Conservation (phyloP, 2,329 filamentous ascomycete genomes). For the Fusarium sp. region DNA sequence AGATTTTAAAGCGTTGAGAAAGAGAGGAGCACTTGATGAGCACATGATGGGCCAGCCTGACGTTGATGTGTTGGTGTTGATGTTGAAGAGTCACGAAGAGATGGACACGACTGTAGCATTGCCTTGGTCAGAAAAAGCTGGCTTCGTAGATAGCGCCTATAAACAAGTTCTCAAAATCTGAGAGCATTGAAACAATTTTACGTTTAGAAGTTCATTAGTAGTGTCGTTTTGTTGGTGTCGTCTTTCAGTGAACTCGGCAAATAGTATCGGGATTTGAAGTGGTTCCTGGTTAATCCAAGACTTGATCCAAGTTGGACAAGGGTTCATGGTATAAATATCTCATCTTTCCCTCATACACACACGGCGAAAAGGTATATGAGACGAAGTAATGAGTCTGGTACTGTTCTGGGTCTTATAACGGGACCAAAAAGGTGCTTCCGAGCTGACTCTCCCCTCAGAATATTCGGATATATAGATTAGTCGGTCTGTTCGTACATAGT, state of each 20-base stretch:
- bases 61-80: conserved; percentile 31
- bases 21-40: conserved; percentile 44
- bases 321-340: neutral
- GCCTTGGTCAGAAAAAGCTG: conserved; percentile 12
- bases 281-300: neutral
- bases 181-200: conserved; percentile 20
- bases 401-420: neutral
- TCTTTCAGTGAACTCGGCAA: neutral
- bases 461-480: conserved; percentile 4
- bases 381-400: neutral
- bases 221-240: neutral
- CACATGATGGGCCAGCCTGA: conserved; percentile 34
- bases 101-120: conserved; percentile 18
- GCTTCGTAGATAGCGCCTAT: conserved; percentile 23
- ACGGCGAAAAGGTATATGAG: neutral
- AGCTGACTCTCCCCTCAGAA: neutral
- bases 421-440: neutral
- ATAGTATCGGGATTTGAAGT: neutral
- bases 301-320: no score
- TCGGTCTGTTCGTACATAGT: conserved; percentile 3
- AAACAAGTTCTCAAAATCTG: conserved; percentile 8
- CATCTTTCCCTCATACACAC: neutral
- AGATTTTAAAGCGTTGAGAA: conserved; percentile 47
- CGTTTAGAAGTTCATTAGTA: conserved; percentile 1
- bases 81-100: conserved; percentile 21